Conservation (phyloP, 345 rosid species). For the Moringa oleifera region DNA sequence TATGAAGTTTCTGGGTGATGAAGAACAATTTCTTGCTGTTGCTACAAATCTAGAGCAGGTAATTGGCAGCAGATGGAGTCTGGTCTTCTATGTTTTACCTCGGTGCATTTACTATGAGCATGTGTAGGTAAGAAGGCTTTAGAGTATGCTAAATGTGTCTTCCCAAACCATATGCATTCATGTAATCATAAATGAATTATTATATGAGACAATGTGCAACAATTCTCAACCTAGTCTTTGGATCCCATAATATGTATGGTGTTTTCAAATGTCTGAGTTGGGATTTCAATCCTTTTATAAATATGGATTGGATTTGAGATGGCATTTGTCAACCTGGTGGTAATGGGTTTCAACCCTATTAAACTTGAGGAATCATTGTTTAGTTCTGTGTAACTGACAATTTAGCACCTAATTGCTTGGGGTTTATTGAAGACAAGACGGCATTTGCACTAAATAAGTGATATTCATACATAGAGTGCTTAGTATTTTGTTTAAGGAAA, state of each 20-base stretch:
- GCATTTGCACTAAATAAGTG: no score
- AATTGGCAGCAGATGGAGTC: conserved; percentile 7
- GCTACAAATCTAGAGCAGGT: conserved; percentile 96
- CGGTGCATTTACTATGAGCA: conserved; percentile 4
- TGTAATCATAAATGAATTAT: not conserved
- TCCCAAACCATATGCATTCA: not conserved
- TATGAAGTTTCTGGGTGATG: conserved; percentile 85
- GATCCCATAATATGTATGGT: not conserved
- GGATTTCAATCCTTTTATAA: not conserved
- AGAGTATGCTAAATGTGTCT: not conserved
- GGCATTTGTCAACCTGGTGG: not conserved
- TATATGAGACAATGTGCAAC: no score
- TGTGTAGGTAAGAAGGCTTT: no score
- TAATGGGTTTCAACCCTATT: no score
- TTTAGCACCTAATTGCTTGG: no score
- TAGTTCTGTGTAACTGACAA: no score
- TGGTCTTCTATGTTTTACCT: not conserved
- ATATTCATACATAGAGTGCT: no score
- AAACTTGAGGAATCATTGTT: no score
- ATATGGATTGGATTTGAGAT: not conserved
- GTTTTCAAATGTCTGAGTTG: not conserved
- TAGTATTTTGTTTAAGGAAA: not conserved
- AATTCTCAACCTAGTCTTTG: no score
- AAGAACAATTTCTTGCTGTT: conserved; percentile 82
- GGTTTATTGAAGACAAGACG: no score